Evolutionary conservation across 106 monocot species (phyloP).

Genomic region (Dendrobium chrysotoxum): DNA sequence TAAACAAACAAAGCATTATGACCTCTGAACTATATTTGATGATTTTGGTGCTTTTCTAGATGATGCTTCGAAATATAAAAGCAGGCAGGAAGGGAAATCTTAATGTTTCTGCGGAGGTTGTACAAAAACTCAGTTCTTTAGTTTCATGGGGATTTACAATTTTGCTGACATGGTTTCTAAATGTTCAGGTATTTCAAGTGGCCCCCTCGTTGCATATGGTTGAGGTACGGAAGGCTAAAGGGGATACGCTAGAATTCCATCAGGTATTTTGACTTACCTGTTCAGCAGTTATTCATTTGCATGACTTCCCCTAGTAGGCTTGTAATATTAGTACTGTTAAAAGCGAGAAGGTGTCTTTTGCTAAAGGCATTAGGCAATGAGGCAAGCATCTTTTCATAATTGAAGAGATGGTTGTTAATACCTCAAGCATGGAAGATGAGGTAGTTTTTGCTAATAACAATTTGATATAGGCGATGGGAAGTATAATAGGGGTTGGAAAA

Average conservation of each 20-base stretch:
- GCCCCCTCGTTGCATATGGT: slow-evolving; percentile 89
- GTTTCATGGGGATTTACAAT: neutral
- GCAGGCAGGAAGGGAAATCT: slow-evolving; percentile 91
- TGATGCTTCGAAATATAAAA: slow-evolving; percentile 63
- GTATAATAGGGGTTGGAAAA: neutral
- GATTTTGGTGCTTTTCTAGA: slow-evolving; percentile 26
- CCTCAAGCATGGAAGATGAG: neutral
- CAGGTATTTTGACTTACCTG: slow-evolving; percentile 33
- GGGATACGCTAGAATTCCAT: slow-evolving; percentile 77
- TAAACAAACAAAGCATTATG: neutral
- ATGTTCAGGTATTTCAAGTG: slow-evolving; percentile 74
- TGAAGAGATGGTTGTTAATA: neutral
- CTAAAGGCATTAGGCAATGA: neutral
- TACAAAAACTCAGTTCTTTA: neutral
- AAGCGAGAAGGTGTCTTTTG: neutral
- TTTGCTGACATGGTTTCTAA: neutral
- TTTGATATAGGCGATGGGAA: neutral
- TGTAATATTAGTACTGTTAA: neutral
- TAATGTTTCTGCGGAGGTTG: slow-evolving; percentile 48
- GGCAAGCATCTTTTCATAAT: neutral
- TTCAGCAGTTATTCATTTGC: neutral
- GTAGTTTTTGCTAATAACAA: neutral
- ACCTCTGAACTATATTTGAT: neutral
- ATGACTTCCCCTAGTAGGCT: neutral
- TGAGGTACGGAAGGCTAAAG: slow-evolving; percentile 77